A percentile compares a stretch with the other conserved stretches of the same genome.
Conservation (phyloP, 495 filamentous ascomycete genomes). For the Aspergillus wentii region DNA sequence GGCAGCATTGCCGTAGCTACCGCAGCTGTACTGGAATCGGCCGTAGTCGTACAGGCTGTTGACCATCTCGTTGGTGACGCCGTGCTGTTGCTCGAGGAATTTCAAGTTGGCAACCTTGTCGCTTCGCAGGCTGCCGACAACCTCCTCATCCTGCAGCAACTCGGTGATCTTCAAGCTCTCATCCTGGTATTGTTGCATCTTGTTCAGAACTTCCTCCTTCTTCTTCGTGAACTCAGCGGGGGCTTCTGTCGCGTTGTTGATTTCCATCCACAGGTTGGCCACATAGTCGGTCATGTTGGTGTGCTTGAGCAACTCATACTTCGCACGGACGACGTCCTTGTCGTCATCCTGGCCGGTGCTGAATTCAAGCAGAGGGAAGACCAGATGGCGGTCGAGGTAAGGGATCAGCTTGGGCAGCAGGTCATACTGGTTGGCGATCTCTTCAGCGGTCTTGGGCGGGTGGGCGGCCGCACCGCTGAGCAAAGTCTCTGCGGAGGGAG, state of each 20-base stretch:
- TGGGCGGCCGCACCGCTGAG: constrained; percentile 49
- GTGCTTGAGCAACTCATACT: constrained; percentile 87
- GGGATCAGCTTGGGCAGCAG: constrained; percentile 84
- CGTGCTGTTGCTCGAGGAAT: constrained; percentile 90
- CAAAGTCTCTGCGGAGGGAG: constrained; percentile 48
- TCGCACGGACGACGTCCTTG: constrained; percentile 69
- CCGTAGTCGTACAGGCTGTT: constrained; percentile 91
- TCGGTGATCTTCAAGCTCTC: constrained; percentile 81
- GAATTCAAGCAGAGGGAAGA: constrained; percentile 92
- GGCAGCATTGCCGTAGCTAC: constrained; percentile 80
- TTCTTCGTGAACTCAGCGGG: constrained; percentile 83
- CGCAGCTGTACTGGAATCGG: constrained; percentile 93
- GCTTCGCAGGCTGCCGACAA: constrained; percentile 79
- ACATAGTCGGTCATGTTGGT: constrained; percentile 99
- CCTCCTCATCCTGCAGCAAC: constrained; percentile 78
- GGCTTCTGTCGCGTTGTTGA: constrained; percentile 71
- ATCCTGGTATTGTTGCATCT: constrained; percentile 74
- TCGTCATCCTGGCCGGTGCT: constrained; percentile 55
- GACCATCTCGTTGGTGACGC: constrained; percentile 90
- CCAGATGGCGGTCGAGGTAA: constrained; percentile 91
- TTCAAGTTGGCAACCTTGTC: constrained; percentile 98
- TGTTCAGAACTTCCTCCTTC: constrained; percentile 80
- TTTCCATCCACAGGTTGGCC: constrained; percentile 77
- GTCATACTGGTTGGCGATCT: constrained; percentile 65
- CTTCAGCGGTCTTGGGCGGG: constrained; percentile 42